Conservation (phyloP, 2,329 filamentous ascomycete genomes). For the Teratosphaeriaceae sp. region DNA sequence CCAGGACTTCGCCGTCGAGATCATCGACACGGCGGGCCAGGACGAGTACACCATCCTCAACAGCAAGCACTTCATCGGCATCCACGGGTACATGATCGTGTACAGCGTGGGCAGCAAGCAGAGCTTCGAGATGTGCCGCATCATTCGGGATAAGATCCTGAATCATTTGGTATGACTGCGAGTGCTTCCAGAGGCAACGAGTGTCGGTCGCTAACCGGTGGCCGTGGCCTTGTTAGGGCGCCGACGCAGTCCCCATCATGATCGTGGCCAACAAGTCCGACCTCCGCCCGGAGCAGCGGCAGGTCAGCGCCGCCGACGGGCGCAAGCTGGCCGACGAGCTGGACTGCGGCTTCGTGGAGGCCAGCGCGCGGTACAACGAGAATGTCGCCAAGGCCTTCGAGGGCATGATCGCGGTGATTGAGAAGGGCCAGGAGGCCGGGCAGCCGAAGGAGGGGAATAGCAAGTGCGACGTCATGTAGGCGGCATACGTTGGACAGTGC, state of each 20-base stretch:
- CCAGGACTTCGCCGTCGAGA: constrained; percentile 91
- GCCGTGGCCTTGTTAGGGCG: too few species aligned
- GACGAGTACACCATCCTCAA: constrained; percentile 99
- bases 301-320: constrained; percentile 80
- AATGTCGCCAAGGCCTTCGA: constrained; percentile 93
- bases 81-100: constrained; percentile 97
- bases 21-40: constrained; percentile 94
- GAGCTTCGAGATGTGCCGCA: constrained; percentile 94
- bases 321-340: constrained; percentile 79
- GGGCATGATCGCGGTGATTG: constrained; percentile 87
- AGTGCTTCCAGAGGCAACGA: not conserved
- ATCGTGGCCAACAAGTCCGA: constrained; percentile 98
- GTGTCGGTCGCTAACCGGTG: too few species aligned
- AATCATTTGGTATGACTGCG: constrained; percentile 70
- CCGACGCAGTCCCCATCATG: constrained; percentile 85
- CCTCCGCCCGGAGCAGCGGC: constrained; percentile 83
- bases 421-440: constrained; percentile 80
- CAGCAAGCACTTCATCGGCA: constrained; percentile 98
- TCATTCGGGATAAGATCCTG: constrained; percentile 94
- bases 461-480: constrained; percentile 83
- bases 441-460: constrained; percentile 71
- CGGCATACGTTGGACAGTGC: too few species aligned
- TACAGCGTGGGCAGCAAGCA: constrained; percentile 94
- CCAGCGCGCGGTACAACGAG: constrained; percentile 87
- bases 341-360: constrained; percentile 90